Percentiles rank a stretch among this genome's conserved stretches.
These are phyloP conservation scores for Pseudocercospora eumusae DNA, from an alignment of 2,329 filamentous ascomycete species.

Conservation along the genomic window DNA sequence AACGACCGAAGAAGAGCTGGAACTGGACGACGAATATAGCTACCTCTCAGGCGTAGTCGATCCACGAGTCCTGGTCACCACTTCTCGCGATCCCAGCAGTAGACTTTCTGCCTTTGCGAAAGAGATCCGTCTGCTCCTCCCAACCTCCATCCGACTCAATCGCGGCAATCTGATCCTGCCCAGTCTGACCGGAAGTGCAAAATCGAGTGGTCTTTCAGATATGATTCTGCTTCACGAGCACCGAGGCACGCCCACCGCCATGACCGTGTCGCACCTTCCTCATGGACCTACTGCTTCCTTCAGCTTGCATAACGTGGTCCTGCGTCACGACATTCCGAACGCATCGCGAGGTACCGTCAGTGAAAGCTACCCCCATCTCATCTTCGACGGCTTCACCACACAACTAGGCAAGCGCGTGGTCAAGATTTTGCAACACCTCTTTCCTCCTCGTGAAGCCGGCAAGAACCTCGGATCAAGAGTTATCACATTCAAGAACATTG, in stretches of 20 bases:
- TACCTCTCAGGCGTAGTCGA: conserved; percentile 90
- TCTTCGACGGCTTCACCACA: conserved; percentile 91
- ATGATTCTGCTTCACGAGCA: conserved; percentile 89
- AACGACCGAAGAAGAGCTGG: conserved; percentile 66
- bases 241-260: conserved; percentile 83
- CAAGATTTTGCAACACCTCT: conserved; percentile 90
- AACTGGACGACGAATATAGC: conserved; percentile 86
- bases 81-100: conserved; percentile 82
- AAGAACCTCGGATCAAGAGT: conserved; percentile 85
- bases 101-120: conserved; percentile 88
- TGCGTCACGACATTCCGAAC: conserved; percentile 91
- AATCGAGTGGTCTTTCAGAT: conserved; percentile 78
- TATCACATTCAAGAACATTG: conserved; percentile 91
- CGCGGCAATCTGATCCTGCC: conserved; percentile 86
- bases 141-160: conserved; percentile 84
- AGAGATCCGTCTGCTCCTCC: conserved; percentile 79
- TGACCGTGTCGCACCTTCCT: conserved; percentile 84
- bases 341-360: conserved; percentile 82
- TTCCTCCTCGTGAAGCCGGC: conserved; percentile 79
- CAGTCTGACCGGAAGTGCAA: conserved; percentile 79
- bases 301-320: conserved; percentile 86
- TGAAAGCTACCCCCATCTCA: conserved; percentile 89
- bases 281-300: conserved; percentile 88
- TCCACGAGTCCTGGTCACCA: conserved; percentile 85
- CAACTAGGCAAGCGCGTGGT: conserved; percentile 78